Percentiles rank a stretch among this genome's conserved stretches.
phyloP scores from a whole-genome alignment of 768 basidiomycete species.

The Suillus sp. region DNA sequence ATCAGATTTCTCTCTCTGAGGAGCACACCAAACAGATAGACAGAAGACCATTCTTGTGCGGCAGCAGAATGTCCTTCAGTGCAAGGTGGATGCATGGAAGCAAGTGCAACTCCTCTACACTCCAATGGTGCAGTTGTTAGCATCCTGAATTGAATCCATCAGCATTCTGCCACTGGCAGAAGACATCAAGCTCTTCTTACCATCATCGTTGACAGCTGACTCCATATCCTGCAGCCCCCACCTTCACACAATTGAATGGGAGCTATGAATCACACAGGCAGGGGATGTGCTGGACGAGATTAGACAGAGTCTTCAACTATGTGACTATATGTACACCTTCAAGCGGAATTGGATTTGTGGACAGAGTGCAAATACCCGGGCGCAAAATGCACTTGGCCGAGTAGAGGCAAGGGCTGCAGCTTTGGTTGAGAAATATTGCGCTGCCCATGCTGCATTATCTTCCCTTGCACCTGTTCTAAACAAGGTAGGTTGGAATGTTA shows the following conservation, averaged over 20 bases:
- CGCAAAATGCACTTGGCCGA: slow-evolving; percentile 8
- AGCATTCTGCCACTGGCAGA: not conserved
- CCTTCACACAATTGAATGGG: slow-evolving; percentile 4
- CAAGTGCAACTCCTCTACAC: slow-evolving; percentile 18
- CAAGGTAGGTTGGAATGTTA: slow-evolving; percentile 4
- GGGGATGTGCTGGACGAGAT: slow-evolving; percentile 13
- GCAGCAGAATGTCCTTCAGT: slow-evolving; percentile 21
- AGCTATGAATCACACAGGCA: slow-evolving; percentile 19
- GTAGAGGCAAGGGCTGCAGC: slow-evolving; percentile 15
- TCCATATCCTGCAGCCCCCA: not conserved
- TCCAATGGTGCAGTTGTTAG: not conserved
- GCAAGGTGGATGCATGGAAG: slow-evolving; percentile 32
- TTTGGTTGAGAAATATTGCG: slow-evolving; percentile 11
- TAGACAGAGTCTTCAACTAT: slow-evolving; percentile 14
- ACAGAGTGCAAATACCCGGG: slow-evolving; percentile 16
- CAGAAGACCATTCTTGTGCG: slow-evolving; percentile 20
- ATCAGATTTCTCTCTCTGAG: slow-evolving; percentile 12
- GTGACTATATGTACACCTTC: slow-evolving; percentile 14
- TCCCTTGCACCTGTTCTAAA: not conserved
- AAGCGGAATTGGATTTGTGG: slow-evolving; percentile 19
- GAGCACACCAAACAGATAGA: slow-evolving; percentile 27
- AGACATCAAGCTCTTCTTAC: not conserved
- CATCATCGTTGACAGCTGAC: not conserved
- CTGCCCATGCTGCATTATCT: slow-evolving; percentile 11
- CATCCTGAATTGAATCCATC: not conserved